Evolutionary conservation across 2,329 filamentous ascomycete genomes (phyloP), one percentile per base, ranked within the genome.

Genomic region (Neoarthrinium moseri): DNA sequence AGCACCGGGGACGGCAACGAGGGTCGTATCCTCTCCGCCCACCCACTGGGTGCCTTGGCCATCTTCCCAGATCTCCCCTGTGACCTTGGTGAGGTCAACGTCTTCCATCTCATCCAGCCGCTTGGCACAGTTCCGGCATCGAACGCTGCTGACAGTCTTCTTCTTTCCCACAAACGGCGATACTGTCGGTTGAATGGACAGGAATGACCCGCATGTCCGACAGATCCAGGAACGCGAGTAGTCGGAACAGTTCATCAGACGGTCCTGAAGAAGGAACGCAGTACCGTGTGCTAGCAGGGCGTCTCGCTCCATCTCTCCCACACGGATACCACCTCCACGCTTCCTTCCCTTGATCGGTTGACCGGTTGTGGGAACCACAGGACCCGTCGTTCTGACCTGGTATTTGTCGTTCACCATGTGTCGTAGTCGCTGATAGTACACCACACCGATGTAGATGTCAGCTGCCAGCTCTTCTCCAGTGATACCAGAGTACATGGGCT

Each of bases 331-430:
- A 72, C 94, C 94, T 63, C 92, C 94, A 69, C 92, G 89, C 66
- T 95, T 94, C 66, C 94, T 80, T 53, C 94, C 94, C 75, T 97
- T 96, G 76, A 99, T 94, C 32, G 94, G 94, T 66, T 99, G 94
- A 24, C 92, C 91, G 1, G 92, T 97, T 13, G 94, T 83, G 20
- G 86, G 82, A 45, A 94, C 94, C 34, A 96, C 87, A 1, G 91
- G 91, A 45, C 94, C 94, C 0, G 94, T 97, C 3, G 94, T 97
- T 68, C 94, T 85, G 46, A 97, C 94, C 69, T 99, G 94, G 77
- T 89, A 99, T 71, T 99, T 99, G 71, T 99, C 94, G 80, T 96
- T 97, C 46, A 99, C 94, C 94, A 99, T 99, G 84, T 99, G 94
- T 66, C 94, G 81, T 50, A 99, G 80, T 67, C 94, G 86, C 71